A percentile compares a stretch with the other conserved stretches of the same genome.
These are phyloP conservation scores for Kernera saxatilis DNA, from an alignment of 345 rosid species.

Conservation along the genomic window DNA sequence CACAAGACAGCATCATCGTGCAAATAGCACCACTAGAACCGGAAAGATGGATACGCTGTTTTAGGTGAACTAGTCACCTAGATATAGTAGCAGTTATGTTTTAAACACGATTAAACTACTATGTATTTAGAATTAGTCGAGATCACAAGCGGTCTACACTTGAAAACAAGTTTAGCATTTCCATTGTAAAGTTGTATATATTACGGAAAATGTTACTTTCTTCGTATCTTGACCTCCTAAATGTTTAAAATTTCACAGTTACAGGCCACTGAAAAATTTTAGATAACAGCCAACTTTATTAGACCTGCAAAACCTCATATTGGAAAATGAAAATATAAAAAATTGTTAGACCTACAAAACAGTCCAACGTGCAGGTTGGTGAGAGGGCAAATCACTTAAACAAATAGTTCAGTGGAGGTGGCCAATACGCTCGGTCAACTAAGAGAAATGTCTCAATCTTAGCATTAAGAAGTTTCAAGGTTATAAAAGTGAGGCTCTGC, in stretches of 20 bases:
- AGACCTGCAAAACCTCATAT: not conserved
- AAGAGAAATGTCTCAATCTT: constrained; percentile 3
- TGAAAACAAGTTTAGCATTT: constrained; percentile 16
- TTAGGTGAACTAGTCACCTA: constrained; percentile 38
- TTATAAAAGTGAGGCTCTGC: constrained; percentile 7
- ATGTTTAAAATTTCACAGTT: not conserved
- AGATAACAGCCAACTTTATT: not conserved
- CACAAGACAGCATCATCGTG: constrained; percentile 42
- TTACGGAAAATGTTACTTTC: constrained; percentile 22
- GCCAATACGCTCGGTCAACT: constrained; percentile 32
- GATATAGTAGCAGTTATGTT: constrained; percentile 4
- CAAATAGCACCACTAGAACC: constrained; percentile 51
- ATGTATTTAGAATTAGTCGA: constrained; percentile 15
- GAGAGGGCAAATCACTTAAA: constrained; percentile 28
- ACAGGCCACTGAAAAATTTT: not conserved
- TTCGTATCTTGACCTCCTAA: not conserved
- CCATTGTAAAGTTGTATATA: constrained; percentile 32
- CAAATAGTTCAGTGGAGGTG: constrained; percentile 1
- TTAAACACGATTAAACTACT: constrained; percentile 12
- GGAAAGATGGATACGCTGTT: constrained; percentile 46
- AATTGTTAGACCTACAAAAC: too few species aligned
- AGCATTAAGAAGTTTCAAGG: constrained; percentile 11
- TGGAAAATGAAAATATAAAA: constrained; percentile 5
- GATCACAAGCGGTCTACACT: constrained; percentile 20
- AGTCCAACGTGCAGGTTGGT: constrained; percentile 13